Percentiles rank a stretch among this genome's conserved stretches.
Evolutionary conservation across 169 alveolate species (phyloP).

Genomic region (Plasmodium cynomolgi): DNA sequence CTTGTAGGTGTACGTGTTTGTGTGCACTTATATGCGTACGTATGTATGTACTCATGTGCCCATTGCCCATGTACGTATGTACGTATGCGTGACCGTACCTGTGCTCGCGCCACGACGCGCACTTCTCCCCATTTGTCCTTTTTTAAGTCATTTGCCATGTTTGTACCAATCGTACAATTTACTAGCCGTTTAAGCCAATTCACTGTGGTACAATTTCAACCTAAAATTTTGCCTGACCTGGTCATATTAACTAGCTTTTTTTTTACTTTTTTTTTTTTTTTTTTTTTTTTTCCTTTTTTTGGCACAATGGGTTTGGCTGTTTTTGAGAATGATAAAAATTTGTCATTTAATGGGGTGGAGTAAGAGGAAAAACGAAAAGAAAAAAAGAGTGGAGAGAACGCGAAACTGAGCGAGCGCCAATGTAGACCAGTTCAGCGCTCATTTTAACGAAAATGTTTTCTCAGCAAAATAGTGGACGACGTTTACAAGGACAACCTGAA

Average conservation of each 20-base stretch:
- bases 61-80: not conserved
- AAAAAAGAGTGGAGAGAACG: not conserved
- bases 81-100: not conserved
- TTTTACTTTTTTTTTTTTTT: not conserved
- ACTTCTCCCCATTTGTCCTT: not conserved
- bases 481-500: slow-evolving; percentile 65
- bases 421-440: not conserved
- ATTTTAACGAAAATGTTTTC: not conserved
- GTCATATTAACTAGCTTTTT: slow-evolving; percentile 1
- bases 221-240: not conserved
- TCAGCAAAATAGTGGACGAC: slow-evolving; percentile 64
- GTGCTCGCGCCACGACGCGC: not conserved
- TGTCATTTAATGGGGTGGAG: slow-evolving; percentile 70
- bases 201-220: not conserved
- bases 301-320: slow-evolving; percentile 45
- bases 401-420: not conserved
- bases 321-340: slow-evolving; percentile 56
- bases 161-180: not conserved
- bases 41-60: not conserved
- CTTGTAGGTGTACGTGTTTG: not conserved
- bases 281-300: not conserved
- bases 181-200: not conserved
- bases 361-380: not conserved
- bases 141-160: not conserved
- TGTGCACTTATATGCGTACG: not conserved